Evolutionary conservation across 148 eudicot species (phyloP).

Genomic region (Rheum nobile): DNA sequence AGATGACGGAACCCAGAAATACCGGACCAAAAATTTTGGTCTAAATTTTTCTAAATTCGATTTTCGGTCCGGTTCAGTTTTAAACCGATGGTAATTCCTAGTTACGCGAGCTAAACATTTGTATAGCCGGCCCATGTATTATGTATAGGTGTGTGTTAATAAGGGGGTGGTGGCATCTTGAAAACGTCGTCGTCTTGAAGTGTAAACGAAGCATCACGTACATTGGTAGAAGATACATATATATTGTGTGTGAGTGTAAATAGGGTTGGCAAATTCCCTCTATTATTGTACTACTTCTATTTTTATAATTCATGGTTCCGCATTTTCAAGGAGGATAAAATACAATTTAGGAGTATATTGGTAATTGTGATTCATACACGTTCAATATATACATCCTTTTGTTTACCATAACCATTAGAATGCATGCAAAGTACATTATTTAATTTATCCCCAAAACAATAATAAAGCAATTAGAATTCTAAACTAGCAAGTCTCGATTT

Average conservation of each 20-base stretch:
- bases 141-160: no score
- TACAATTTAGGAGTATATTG: not conserved
- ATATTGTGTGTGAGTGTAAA: not conserved
- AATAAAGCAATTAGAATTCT: no score
- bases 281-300: not conserved
- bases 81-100: no score
- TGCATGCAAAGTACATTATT: not conserved
- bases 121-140: not conserved
- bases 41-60: no score
- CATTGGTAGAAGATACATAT: not conserved
- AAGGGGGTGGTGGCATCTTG: not conserved
- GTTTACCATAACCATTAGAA: not conserved
- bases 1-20: no score
- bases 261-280: not conserved
- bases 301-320: not conserved
- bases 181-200: constrained; percentile 1
- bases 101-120: no score
- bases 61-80: no score
- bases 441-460: no score
- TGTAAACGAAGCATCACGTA: constrained; percentile 6
- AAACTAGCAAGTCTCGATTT: no score
- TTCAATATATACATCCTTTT: not conserved
- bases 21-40: no score
- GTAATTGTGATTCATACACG: not conserved
- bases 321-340: constrained; percentile 1